phyloP scores from a whole-genome alignment of 192 early-diverging fungal genomes.

The Backusella liffmaniae region DNA sequence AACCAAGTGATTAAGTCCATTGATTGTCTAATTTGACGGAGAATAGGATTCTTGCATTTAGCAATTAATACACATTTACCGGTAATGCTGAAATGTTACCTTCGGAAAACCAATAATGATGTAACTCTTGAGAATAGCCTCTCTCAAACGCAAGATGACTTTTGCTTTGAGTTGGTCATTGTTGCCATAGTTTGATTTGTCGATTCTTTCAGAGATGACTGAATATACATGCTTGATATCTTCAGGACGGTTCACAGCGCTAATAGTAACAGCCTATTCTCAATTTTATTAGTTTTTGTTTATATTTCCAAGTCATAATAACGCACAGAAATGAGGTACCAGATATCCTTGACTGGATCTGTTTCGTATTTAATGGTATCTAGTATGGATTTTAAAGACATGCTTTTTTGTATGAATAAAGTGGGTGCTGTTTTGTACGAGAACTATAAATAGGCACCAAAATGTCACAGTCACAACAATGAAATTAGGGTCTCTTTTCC shows the following conservation, averaged over 20 bases:
- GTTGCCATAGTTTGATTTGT: not conserved
- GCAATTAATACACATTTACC: not conserved
- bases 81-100: constrained; percentile 10
- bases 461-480: too few relatives aligned
- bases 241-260: constrained; percentile 20
- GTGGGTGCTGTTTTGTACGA: not conserved
- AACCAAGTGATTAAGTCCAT: constrained; percentile 13
- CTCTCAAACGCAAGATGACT: constrained; percentile 15
- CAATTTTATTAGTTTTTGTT: not conserved
- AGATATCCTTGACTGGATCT: not conserved
- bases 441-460: too few relatives aligned
- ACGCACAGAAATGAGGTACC: constrained; percentile 11
- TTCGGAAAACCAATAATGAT: constrained; percentile 26
- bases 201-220: not conserved
- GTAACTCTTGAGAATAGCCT: constrained; percentile 20
- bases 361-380: not conserved
- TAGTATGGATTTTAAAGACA: constrained; percentile 2
- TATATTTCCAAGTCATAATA: not conserved
- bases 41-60: not conserved
- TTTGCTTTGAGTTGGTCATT: not conserved
- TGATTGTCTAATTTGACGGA: constrained; percentile 21
- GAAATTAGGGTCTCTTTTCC: too few relatives aligned
- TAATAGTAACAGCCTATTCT: constrained; percentile 23
- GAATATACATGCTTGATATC: constrained; percentile 15
- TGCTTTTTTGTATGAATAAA: not conserved